Evolutionary conservation across 331 rosid species (phyloP).

Genomic region (Phaseolus coccineus): DNA sequence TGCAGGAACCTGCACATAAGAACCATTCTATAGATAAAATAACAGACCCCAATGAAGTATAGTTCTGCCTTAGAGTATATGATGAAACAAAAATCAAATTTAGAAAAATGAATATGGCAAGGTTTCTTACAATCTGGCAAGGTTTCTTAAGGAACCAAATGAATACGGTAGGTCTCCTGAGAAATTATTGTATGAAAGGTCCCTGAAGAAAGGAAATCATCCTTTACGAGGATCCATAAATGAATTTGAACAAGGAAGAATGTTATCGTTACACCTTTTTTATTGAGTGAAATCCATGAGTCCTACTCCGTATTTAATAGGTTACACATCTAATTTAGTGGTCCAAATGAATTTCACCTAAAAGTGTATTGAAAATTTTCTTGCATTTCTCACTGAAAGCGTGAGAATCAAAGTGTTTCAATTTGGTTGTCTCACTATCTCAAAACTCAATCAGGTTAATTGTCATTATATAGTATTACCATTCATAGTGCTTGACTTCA

Average conservation of each 20-base stretch:
- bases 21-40: slow-evolving; percentile 18
- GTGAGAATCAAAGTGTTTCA: neutral
- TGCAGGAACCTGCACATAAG: slow-evolving; percentile 72
- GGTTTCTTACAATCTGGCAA: slow-evolving; percentile 48
- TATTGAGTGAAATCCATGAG: no score
- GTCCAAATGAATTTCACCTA: neutral
- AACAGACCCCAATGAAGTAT: slow-evolving; percentile 5
- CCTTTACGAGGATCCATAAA: slow-evolving; percentile 28
- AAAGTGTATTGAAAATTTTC: neutral
- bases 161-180: slow-evolving; percentile 83
- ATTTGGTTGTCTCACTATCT: neutral
- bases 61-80: neutral
- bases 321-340: no score
- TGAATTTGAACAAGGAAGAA: slow-evolving; percentile 13
- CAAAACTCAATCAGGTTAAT: neutral
- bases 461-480: neutral
- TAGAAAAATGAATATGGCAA: neutral
- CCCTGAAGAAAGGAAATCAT: slow-evolving; percentile 57
- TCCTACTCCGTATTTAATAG: no score
- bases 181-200: slow-evolving; percentile 73
- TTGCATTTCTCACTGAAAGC: neutral
- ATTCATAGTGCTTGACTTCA: slow-evolving; percentile 9
- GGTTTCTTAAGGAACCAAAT: slow-evolving; percentile 72
- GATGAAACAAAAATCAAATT: slow-evolving; percentile 20
- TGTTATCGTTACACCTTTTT: no score